Conservation (phyloP, 2,329 filamentous ascomycete species). For the Ophiostoma australiae region DNA sequence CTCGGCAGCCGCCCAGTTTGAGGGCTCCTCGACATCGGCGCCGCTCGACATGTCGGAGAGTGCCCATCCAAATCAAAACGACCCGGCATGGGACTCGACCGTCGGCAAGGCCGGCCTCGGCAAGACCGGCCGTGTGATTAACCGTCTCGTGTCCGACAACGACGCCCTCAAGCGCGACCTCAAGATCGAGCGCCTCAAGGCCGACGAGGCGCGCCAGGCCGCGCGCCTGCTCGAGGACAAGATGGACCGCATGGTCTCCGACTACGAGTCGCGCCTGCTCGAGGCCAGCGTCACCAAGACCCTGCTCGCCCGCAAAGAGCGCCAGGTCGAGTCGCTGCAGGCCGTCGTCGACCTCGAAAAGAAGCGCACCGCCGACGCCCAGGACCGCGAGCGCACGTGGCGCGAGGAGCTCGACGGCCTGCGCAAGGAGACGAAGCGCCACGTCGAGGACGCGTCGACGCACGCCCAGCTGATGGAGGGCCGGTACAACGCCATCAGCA, state of each 20-base stretch:
- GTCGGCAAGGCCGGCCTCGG: slow-evolving; percentile 65
- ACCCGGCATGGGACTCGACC: slow-evolving; percentile 54
- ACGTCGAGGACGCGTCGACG: slow-evolving; percentile 61
- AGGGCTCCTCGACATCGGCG: background rate
- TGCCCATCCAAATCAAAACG: slow-evolving; percentile 35
- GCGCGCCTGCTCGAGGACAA: slow-evolving; percentile 65
- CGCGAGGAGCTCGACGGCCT: slow-evolving; percentile 60
- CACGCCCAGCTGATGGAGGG: slow-evolving; percentile 65
- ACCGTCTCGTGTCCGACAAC: slow-evolving; percentile 74
- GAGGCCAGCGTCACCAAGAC: slow-evolving; percentile 68
- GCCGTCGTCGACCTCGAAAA: slow-evolving; percentile 60
- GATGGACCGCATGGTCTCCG: slow-evolving; percentile 61
- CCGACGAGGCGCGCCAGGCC: slow-evolving; percentile 66
- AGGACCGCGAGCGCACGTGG: slow-evolving; percentile 57
- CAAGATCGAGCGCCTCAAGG: slow-evolving; percentile 58
- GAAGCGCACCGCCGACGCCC: slow-evolving; percentile 55
- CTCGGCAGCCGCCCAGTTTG: slow-evolving; percentile 15
- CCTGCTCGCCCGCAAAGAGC: slow-evolving; percentile 65
- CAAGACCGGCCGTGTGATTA: slow-evolving; percentile 74
- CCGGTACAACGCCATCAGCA: slow-evolving; percentile 62
- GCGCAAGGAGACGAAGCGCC: slow-evolving; percentile 53
- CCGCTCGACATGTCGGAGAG: background rate
- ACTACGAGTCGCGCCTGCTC: slow-evolving; percentile 65
- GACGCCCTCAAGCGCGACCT: slow-evolving; percentile 71
- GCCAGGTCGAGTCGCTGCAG: slow-evolving; percentile 66